phyloP scores from a whole-genome alignment of 768 basidiomycete species.

The Mycena vulgaris region DNA sequence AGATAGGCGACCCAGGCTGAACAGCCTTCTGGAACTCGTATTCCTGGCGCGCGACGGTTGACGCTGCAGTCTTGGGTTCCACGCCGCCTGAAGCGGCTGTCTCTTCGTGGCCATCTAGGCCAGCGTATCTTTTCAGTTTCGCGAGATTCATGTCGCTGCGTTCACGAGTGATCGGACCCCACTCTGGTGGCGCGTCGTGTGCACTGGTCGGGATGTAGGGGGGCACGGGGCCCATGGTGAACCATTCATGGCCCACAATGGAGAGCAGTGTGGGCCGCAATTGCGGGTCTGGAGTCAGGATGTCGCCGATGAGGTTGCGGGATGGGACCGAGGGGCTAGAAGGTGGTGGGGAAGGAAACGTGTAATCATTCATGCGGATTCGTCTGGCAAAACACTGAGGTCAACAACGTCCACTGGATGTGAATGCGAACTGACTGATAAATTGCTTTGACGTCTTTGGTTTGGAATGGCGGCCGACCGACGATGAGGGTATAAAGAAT shows the following conservation, averaged over 20 bases:
- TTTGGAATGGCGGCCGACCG: conserved; percentile 98
- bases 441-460: conserved; percentile 96
- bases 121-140: conserved; percentile 71
- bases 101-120: conserved; percentile 76
- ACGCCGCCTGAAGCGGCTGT: conserved; percentile 52
- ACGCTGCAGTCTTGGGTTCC: conserved; percentile 55
- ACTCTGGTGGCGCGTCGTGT: conserved; percentile 83
- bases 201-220: conserved; percentile 85
- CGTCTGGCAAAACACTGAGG: conserved; percentile 66
- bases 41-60: conserved; percentile 88
- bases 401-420: neutral
- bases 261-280: conserved; percentile 87
- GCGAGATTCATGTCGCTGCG: conserved; percentile 80
- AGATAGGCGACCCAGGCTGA: conserved; percentile 95
- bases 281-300: conserved; percentile 88
- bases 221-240: conserved; percentile 86
- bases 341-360: conserved; percentile 85
- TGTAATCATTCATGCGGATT: conserved; percentile 94
- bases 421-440: conserved; percentile 75
- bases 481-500: conserved; percentile 96
- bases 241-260: conserved; percentile 89
- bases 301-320: conserved; percentile 84
- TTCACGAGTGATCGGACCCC: conserved; percentile 72
- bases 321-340: conserved; percentile 60
- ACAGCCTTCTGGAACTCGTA: conserved; percentile 97